Base-by-base conservation (phyloP, 2,329 filamentous ascomycete species). In the Gliomastix tumulicola region DNA sequence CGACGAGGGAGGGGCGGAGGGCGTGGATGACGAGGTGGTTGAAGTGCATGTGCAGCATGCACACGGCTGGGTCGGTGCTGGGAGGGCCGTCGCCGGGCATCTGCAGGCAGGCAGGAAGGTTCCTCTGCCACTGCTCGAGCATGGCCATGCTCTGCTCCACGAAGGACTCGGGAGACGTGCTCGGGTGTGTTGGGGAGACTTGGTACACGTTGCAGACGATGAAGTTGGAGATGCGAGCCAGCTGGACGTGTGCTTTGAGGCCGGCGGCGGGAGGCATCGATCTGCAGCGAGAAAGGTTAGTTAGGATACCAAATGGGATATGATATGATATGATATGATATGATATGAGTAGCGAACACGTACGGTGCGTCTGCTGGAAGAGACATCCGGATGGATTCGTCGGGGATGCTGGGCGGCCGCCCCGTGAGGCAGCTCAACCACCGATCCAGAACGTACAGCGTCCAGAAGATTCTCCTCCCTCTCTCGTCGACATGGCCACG, bases 21-120 rank as follows among this genome's bases (percentile, higher is more conserved):
- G 66, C 57, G 12, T 73, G 54, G 32, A 74, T 65, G n/a, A 68
- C 42, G 13, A 73, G 60, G 62, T 72, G 53, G 41, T 73, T 70
- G 46, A 66, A 63, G 36, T 54, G 52, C 68, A 74, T 71, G 41
- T 74, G 69, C 30, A 74, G 49, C 30, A 62, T 50, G 47, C 61
- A 67, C 36, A 56, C 53, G 7, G 65, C 59, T 16, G 67, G 60
- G 41, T 71, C 67, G 18, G 49, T 49, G 41, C 57, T 60, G 32
- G 22, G 57, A n/a, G n/a, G 40, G 3, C 50, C 52, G 17, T 57
- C 50, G 4, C 55, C 51, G 6, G 51, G 52, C 21, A 69, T 53
- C 34, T 57, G 57, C 3, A 73, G 48, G 4, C 50, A 42, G 3
- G 51, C 39, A 0, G 65, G 65, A 1, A 72, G 51, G 8, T 49